Percentiles rank a stretch among this genome's conserved stretches.
These are phyloP conservation scores for Penicillium paradoxum DNA, from an alignment of 495 filamentous ascomycete genomes.

Conservation along the genomic window DNA sequence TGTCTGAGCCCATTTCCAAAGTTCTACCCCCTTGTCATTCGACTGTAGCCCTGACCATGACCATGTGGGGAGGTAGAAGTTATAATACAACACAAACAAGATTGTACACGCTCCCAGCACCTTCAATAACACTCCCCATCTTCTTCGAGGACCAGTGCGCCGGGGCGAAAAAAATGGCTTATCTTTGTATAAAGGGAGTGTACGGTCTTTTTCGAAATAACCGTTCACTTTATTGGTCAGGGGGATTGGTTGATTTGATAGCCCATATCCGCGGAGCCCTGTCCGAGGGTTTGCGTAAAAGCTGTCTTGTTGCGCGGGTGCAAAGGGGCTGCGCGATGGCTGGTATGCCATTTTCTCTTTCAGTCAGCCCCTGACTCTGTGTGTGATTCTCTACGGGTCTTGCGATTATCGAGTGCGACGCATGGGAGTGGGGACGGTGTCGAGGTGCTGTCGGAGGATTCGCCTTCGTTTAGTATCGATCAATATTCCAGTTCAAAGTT, in stretches of 20 bases:
- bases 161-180: conserved; percentile 69
- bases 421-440: background rate
- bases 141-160: conserved; percentile 35
- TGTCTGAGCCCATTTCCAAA: conserved; percentile 41
- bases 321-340: conserved; percentile 30
- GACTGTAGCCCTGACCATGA: conserved; percentile 10
- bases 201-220: conserved; percentile 52
- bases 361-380: background rate
- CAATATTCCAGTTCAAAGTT: background rate
- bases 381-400: background rate
- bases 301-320: conserved; percentile 62
- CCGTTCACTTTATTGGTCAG: conserved; percentile 43
- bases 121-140: conserved; percentile 24
- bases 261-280: conserved; percentile 36
- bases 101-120: conserved; percentile 32
- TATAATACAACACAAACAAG: conserved; percentile 47
- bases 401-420: conserved; percentile 3
- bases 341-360: conserved; percentile 2
- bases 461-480: background rate
- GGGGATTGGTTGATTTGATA: conserved; percentile 18
- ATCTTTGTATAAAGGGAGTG: conserved; percentile 96
- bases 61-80: conserved; percentile 9
- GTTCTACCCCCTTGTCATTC: conserved; percentile 28
- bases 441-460: background rate
- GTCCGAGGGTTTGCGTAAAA: conserved; percentile 51